phyloP scores from a whole-genome alignment of 2,329 filamentous ascomycete species.

The Amphichorda felina region DNA sequence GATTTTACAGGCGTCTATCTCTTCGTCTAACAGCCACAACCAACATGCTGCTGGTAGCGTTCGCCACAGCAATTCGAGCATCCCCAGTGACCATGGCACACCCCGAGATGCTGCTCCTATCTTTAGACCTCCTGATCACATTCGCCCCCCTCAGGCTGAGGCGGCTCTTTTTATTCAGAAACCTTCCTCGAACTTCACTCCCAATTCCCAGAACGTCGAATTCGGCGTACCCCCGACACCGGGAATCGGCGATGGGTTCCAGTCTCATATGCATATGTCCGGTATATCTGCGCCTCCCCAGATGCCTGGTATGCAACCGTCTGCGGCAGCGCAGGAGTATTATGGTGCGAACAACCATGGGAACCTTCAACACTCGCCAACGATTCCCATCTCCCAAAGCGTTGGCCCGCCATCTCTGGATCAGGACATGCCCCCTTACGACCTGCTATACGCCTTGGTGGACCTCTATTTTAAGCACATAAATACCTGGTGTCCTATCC shows the following conservation, averaged over 20 bases:
- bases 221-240: constrained; percentile 35
- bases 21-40: constrained; percentile 13
- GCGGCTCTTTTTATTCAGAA: constrained; percentile 50
- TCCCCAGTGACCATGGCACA: constrained; percentile 44
- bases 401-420: constrained; percentile 26
- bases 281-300: constrained; percentile 25
- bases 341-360: constrained; percentile 27
- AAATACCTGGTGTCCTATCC: constrained; percentile 78
- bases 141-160: constrained; percentile 43
- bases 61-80: constrained; percentile 35
- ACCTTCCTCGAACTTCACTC: constrained; percentile 35
- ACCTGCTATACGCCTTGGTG: constrained; percentile 59
- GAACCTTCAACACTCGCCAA: constrained; percentile 41
- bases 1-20: constrained; percentile 48
- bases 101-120: constrained; percentile 35
- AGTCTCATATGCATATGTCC: constrained; percentile 27
- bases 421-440: constrained; percentile 62
- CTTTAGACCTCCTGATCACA: constrained; percentile 36
- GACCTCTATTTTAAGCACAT: constrained; percentile 72
- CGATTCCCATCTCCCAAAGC: constrained; percentile 36
- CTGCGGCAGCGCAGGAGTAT: constrained; percentile 34
- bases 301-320: constrained; percentile 22
- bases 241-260: constrained; percentile 36
- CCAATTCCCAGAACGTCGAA: constrained; percentile 34
- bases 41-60: constrained; percentile 25